These are phyloP conservation scores for Leccinellum rugosiceps DNA, from an alignment of 768 basidiomycete species.

Conservation along the genomic window DNA sequence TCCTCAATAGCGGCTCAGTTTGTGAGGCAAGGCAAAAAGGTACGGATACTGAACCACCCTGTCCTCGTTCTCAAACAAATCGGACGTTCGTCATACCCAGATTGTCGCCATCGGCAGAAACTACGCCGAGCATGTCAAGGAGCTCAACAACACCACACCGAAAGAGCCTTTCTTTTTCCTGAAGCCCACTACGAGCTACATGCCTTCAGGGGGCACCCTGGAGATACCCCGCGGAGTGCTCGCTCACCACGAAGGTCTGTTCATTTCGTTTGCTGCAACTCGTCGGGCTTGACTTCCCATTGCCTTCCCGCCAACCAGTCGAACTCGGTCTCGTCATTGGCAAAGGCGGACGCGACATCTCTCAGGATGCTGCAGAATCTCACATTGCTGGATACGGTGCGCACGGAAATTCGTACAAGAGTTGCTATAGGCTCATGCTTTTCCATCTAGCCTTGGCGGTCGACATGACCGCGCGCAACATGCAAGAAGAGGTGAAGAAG, in stretches of 20 bases:
- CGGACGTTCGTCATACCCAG: slow-evolving; percentile 34
- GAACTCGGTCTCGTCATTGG: slow-evolving; percentile 98
- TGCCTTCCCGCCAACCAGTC: slow-evolving; percentile 42
- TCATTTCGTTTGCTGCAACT: neutral
- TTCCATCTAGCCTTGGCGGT: slow-evolving; percentile 74
- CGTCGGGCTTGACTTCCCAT: neutral
- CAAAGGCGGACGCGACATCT: slow-evolving; percentile 79
- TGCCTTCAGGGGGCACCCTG: slow-evolving; percentile 70
- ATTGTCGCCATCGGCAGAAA: slow-evolving; percentile 97
- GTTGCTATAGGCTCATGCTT: neutral
- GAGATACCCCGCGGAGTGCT: slow-evolving; percentile 84
- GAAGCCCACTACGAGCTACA: slow-evolving; percentile 91
- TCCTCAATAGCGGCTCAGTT: slow-evolving; percentile 38
- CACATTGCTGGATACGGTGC: slow-evolving; percentile 92
- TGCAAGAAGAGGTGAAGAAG: slow-evolving; percentile 91
- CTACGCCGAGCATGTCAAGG: slow-evolving; percentile 88
- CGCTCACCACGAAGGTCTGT: slow-evolving; percentile 86
- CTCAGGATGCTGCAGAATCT: slow-evolving; percentile 62
- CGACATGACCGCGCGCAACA: slow-evolving; percentile 94
- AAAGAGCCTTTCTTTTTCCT: slow-evolving; percentile 98
- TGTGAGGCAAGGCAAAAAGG: slow-evolving; percentile 47
- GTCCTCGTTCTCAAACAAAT: neutral
- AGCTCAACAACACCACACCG: slow-evolving; percentile 80
- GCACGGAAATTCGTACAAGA: slow-evolving; percentile 10
- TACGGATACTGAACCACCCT: slow-evolving; percentile 1